Evolutionary conservation across 768 basidiomycete genomes (phyloP), one percentile per base, ranked within the genome.

Genomic region (Suillus discolor): DNA sequence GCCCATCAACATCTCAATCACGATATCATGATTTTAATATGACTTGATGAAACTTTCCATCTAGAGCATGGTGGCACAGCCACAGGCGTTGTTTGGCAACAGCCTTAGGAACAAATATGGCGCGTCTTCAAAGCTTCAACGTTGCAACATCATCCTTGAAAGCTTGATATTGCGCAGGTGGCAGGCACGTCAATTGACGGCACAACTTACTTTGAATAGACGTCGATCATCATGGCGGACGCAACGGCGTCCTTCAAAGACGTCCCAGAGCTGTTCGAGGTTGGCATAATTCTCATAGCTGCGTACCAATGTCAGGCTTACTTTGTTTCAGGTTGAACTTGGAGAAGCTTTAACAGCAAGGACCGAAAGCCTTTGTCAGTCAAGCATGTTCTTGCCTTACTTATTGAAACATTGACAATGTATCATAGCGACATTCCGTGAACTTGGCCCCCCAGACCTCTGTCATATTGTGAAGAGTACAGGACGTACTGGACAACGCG

Each of bases 191-290:
- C 54, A 39, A 18, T 39, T 42, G 4, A 63, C 18, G 16, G 38
- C 28, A 57, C 16, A 23, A 25, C 41, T 47, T 39, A 60, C 49
- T 53, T 47, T 39, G 66, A 59, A 44, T 53, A 57, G 67, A 63
- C 44, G 62, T 61, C 65, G 57, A 65, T 66, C 49, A 72, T 66
- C 59, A 87, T 87, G 85, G 79, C 88, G 61, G 91, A 92, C 74
- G 41, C 59, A 60, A 42, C 41, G 7, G 87, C 90, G 72, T 83
- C 89, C 63, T 93, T 93, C 83, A 93, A 92, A 78, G 96, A 99
- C 79, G 87, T 98, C 62, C 96, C 97, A 51, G 97, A 99, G 79
- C 87, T 99, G 73, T 96, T 97, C 71, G 97, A 99, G 86, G 96
- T 95, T 61, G 59, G 59, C 16, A 42, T 42, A 61, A 85, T 28